A percentile compares a stretch with the other conserved stretches of the same genome.
Conservation (phyloP, 179 eudicot species). For the Silene noctiflora region DNA sequence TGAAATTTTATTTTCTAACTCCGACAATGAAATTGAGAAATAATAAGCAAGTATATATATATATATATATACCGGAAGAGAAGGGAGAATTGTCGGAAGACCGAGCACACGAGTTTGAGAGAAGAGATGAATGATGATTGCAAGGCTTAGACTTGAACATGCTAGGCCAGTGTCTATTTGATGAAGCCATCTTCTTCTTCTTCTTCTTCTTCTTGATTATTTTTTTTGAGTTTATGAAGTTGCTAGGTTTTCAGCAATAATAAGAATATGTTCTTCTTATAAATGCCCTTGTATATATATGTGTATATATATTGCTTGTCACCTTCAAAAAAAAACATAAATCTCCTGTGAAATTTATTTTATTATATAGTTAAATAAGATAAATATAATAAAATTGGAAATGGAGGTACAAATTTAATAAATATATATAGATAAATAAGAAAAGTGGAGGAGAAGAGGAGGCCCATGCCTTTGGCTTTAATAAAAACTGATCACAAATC, state of each 20-base stretch:
- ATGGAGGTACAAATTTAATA: not conserved
- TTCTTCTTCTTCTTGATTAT: slow-evolving; percentile 9
- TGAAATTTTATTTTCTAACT: too few relatives aligned
- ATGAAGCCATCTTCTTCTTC: slow-evolving; percentile 58
- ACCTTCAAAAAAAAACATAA: slow-evolving; percentile 19
- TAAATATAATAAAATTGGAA: not conserved
- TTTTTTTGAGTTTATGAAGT: slow-evolving; percentile 8
- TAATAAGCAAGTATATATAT: not conserved
- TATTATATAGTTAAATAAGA: not conserved
- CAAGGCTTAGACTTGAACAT: slow-evolving; percentile 88
- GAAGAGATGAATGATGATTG: slow-evolving; percentile 43
- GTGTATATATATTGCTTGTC: not conserved
- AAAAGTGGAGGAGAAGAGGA: slow-evolving; percentile 27
- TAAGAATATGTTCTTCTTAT: slow-evolving; percentile 18
- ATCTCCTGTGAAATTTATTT: slow-evolving; percentile 22
- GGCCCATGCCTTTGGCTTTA: slow-evolving; percentile 28
- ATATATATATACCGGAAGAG: slow-evolving; percentile 27
- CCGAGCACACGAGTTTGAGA: slow-evolving; percentile 40
- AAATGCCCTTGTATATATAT: not conserved
- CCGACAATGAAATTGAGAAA: not conserved
- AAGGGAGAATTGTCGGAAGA: slow-evolving; percentile 41
- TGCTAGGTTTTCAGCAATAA: slow-evolving; percentile 29
- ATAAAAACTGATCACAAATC: slow-evolving; percentile 11
- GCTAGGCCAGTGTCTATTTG: slow-evolving; percentile 96
- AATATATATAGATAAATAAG: not conserved